Evolutionary conservation across 306 rosid species (phyloP), one percentile per base, ranked within the genome.

Genomic region (Cucurbita ficifolia): DNA sequence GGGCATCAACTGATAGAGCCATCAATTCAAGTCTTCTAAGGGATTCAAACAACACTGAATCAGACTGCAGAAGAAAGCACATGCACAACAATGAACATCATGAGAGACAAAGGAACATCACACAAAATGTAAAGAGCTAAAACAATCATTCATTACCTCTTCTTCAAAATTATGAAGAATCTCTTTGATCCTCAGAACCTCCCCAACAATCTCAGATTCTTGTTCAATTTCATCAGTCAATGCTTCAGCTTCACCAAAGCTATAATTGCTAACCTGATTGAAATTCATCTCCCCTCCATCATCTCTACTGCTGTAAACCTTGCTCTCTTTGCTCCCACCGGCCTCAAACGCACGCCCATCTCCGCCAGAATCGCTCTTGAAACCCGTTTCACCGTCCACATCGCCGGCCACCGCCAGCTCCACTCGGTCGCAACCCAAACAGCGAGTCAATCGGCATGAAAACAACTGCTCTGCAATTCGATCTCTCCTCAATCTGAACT

Each of bases 311-410:
- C 84, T 76, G 79, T 85, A 81, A 6, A 79, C 92, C 82, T 94
- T 87, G 79, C 97, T 94, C 78, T 94, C 97, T 67, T 94, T 94
- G 70, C 99, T 94, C 5, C 84, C 96, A 4, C 94, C 94, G 0
- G 79, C 85, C 63, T 81, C 90, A n/a, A 84, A 67, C 63, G 81
- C 89, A 11, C 77, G 76, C 56, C 79, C 80, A 70, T 62, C 82
- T 48, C 86, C 60, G 8, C 64, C 85, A 76, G 75, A 82, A 55
- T 78, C 84, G 60, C 81, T 80, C 75, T 84, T 85, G 38, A 76
- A 76, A 36, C 78, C 82, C 4, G 84, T 75, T 13, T 24, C 85
- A 0, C 54, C 79, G 33, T 14, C 84, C 5, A 29, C 81, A 38
- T 36, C 87, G 0, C 42, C 76, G 16, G 89, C n/a, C 57, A 85